Evolutionary conservation across 768 basidiomycete genomes (phyloP), one percentile per base, ranked within the genome.

Genomic region (Lactarius hengduanensis): DNA sequence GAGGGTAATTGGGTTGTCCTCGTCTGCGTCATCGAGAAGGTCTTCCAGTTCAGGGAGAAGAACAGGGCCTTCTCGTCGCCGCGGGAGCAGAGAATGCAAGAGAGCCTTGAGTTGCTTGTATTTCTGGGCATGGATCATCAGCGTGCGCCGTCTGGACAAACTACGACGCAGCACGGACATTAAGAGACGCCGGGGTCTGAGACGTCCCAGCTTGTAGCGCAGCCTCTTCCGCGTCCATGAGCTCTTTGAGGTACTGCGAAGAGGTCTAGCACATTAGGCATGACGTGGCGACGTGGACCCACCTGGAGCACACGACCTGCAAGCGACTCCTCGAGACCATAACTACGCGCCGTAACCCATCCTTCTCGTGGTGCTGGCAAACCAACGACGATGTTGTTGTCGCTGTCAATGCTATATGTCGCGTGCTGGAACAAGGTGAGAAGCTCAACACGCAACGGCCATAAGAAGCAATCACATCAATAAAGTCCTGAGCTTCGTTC

Each of bases 401-500:
- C 68, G 20, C 40, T 62, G 40, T 69, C 65, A 28, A 69, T n/a
- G 30, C 64, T 64, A 43, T 70, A 71, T 4, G 68, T 71, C 20
- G 70, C 70, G 5, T 54, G 56, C 70, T 71, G 16, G 36, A 8
- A 26, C 20, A 32, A n/a, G 36, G 36, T 63, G 30, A 61, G 56
- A 13, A 53, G 15, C 43, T 34, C 8, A 9, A 30, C 36, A 30
- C 9, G 36, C 3, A 11, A 45, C 38, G 38, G 40, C 0, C 10
- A 61, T 34, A 13, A n/a, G 8, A 22, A 56, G 20, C 16, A 1
- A 15, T 57, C 43, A 69, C 70, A 26, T 71, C 70, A 26, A 71
- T 59, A 22, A 69, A 71, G n/a, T 71, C 68, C 50, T 71, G 70
- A 6, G 65, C 69, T 50, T 71, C 57, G 36, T 26, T 64, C 61